Conservation (phyloP, 768 basidiomycete species). For the Leucocoprinus sp. region DNA sequence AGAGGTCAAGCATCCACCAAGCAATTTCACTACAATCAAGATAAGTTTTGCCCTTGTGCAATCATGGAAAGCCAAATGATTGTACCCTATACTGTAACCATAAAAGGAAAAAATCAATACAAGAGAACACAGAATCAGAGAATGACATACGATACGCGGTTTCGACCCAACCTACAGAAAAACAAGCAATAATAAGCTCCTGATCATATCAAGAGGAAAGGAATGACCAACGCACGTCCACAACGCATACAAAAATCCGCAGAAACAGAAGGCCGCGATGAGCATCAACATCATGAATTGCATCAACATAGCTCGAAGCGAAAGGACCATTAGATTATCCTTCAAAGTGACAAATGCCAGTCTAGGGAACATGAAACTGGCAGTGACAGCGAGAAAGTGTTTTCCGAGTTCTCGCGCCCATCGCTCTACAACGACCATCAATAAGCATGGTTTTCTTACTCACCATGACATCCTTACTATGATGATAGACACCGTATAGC, state of each 20-base stretch:
- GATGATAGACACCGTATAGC: slow-evolving; percentile 65
- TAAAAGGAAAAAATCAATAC: not conserved
- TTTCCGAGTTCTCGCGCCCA: slow-evolving; percentile 69
- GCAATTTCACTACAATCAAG: slow-evolving; percentile 39
- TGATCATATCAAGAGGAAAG: not conserved
- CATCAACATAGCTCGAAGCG: slow-evolving; percentile 85
- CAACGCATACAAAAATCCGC: slow-evolving; percentile 86
- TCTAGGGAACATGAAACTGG: slow-evolving; percentile 87
- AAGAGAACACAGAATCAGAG: not conserved
- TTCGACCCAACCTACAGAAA: slow-evolving; percentile 51
- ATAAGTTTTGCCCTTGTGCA: not conserved
- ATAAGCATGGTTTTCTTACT: not conserved
- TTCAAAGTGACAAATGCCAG: slow-evolving; percentile 88
- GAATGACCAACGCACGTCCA: slow-evolving; percentile 67
- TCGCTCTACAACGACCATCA: slow-evolving; percentile 28
- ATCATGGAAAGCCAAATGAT: not conserved
- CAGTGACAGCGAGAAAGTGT: slow-evolving; percentile 83
- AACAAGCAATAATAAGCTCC: not conserved
- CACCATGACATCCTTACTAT: slow-evolving; percentile 35
- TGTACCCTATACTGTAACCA: slow-evolving; percentile 26
- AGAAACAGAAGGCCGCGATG: slow-evolving; percentile 85
- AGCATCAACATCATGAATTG: slow-evolving; percentile 83
- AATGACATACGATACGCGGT: slow-evolving; percentile 41
- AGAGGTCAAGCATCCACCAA: slow-evolving; percentile 94
- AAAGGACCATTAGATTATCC: slow-evolving; percentile 72